Percentiles rank a stretch among this genome's conserved stretches.
Evolutionary conservation across 177 flowering plant species (phyloP).

Genomic region (Vitis hybrid): DNA sequence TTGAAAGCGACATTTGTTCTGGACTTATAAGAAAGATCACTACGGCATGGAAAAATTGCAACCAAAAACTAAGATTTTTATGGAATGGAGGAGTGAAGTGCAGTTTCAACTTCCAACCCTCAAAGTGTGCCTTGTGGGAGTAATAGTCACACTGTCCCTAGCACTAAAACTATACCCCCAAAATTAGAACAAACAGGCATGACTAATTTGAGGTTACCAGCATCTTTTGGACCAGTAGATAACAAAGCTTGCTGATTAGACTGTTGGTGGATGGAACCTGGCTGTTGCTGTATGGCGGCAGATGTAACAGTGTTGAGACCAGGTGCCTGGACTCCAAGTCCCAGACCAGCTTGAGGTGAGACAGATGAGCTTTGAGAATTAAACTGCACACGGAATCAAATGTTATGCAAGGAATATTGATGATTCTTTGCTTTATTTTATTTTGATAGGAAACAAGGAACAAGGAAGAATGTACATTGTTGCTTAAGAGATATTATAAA

Average conservation of each 20-base stretch:
- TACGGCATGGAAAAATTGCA: too few species aligned
- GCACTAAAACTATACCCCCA: too few species aligned
- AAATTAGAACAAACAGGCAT: not conserved
- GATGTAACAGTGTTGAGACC: conserved; percentile 50
- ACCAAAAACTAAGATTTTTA: too few species aligned
- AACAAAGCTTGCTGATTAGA: conserved; percentile 51
- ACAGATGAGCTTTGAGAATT: conserved; percentile 70
- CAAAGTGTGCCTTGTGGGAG: too few species aligned
- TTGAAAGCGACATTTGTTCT: not conserved
- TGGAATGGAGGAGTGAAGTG: too few species aligned
- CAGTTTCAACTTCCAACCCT: too few species aligned
- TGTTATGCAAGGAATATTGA: conserved; percentile 1
- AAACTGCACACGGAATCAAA: conserved; percentile 45
- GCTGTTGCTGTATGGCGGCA: conserved; percentile 52
- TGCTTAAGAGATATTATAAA: not conserved
- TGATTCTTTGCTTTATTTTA: too few species aligned
- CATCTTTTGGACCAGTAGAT: conserved; percentile 52
- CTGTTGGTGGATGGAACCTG: conserved; percentile 55
- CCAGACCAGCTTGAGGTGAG: conserved; percentile 67
- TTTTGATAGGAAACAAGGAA: not conserved
- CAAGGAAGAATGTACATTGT: not conserved
- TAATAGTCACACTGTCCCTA: too few species aligned
- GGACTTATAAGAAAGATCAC: too few species aligned
- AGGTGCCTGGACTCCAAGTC: conserved; percentile 64
- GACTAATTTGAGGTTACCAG: conserved; percentile 39